Evolutionary conservation across 345 rosid genomes (phyloP).

Genomic region (Eucalyptus microcorys): DNA sequence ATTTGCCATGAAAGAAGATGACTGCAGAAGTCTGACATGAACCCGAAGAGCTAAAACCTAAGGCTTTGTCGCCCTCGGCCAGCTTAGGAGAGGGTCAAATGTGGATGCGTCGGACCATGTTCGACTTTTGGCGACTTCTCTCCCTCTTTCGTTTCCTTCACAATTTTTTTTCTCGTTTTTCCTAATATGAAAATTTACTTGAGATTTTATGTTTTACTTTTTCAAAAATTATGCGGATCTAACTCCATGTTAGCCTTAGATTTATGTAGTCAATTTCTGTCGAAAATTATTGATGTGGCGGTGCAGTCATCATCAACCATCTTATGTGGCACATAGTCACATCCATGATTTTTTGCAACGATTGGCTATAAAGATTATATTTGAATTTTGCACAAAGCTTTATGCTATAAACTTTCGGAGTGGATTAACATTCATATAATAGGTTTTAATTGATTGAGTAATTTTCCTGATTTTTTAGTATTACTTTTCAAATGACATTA

Average conservation of each 20-base stretch:
- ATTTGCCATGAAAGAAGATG: too few species aligned
- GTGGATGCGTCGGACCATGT: not conserved
- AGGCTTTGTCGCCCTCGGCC: not conserved
- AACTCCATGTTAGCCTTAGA: not conserved
- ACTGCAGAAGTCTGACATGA: not conserved
- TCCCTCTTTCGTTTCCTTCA: not conserved
- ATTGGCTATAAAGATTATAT: not conserved
- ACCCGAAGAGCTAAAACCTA: not conserved
- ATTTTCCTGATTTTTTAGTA: fast-evolving
- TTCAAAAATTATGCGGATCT: not conserved
- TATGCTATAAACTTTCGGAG: not conserved
- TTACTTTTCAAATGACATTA: not conserved
- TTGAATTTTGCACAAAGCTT: not conserved
- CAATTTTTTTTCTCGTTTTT: not conserved
- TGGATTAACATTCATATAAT: not conserved
- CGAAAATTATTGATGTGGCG: fast-evolving
- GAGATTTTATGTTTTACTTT: not conserved
- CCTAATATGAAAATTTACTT: not conserved
- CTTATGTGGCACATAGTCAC: fast-evolving
- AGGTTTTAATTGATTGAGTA: not conserved
- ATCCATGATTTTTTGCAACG: fast-evolving
- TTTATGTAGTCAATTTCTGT: not conserved
- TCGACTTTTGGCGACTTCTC: not conserved
- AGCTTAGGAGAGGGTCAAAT: not conserved
- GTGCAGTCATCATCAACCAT: fast-evolving